Percentiles rank a stretch among this genome's conserved stretches.
These are phyloP conservation scores for Apophysomyces sp. DNA, from an alignment of 371 early-diverging fungal genomes.

Conservation along the genomic window DNA sequence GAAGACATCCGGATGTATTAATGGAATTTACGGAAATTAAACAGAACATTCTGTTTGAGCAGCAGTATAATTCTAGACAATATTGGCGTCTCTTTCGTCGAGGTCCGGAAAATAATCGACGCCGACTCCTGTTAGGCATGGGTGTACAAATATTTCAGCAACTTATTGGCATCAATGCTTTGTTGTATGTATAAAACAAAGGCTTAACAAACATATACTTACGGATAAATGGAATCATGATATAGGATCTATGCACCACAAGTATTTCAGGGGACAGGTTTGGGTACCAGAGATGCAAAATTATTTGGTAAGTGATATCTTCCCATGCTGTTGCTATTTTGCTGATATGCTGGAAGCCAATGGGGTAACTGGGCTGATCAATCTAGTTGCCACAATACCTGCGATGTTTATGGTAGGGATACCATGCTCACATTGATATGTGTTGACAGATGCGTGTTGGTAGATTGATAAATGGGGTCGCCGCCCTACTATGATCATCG, in stretches of 20 bases:
- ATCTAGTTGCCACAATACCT: slow-evolving; percentile 69
- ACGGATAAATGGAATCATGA: background rate
- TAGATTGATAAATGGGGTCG: slow-evolving; percentile 73
- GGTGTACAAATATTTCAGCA: slow-evolving; percentile 75
- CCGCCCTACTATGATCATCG: slow-evolving; percentile 53
- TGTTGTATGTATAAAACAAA: slow-evolving; percentile 74
- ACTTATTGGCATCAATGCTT: slow-evolving; percentile 73
- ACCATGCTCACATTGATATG: background rate
- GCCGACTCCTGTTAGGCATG: slow-evolving; percentile 70
- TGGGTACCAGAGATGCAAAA: slow-evolving; percentile 46
- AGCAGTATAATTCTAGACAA: slow-evolving; percentile 56
- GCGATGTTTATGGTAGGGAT: slow-evolving; percentile 70
- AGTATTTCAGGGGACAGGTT: slow-evolving; percentile 67
- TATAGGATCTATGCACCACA: slow-evolving; percentile 61
- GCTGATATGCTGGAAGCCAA: slow-evolving; percentile 44
- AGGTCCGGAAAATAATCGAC: slow-evolving; percentile 50
- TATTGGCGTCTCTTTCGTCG: slow-evolving; percentile 64
- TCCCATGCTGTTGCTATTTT: background rate
- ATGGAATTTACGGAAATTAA: slow-evolving; percentile 74
- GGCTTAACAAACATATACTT: background rate
- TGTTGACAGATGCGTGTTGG: slow-evolving; percentile 3
- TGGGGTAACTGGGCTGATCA: slow-evolving; percentile 69
- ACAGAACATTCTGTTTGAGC: slow-evolving; percentile 70
- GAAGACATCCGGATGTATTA: slow-evolving; percentile 33
- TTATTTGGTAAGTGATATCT: slow-evolving; percentile 39